Percentiles rank a stretch among this genome's conserved stretches.
Evolutionary conservation across 208 protist species (phyloP).

Genomic region (Acanthamoeba castellanii): DNA sequence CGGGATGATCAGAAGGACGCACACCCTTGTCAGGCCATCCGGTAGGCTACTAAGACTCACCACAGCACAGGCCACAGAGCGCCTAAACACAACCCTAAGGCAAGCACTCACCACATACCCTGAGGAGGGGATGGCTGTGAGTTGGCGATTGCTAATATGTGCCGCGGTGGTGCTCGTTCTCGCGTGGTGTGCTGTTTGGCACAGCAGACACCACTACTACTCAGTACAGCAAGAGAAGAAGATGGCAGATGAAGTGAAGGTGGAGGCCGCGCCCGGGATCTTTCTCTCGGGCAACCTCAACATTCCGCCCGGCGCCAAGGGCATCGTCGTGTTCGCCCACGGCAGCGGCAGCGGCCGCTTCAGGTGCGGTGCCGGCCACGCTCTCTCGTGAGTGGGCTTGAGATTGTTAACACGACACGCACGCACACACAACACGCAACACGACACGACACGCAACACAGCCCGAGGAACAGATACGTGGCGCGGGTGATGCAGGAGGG

Average conservation of each 20-base stretch:
- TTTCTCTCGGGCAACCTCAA: conserved; percentile 49
- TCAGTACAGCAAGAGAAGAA: conserved; percentile 5
- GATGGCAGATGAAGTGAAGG: conserved; percentile 52
- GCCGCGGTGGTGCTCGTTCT: not conserved
- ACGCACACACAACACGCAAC: not conserved
- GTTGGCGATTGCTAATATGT: too few relatives aligned
- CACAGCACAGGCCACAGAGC: too few relatives aligned
- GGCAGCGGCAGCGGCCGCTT: conserved; percentile 67
- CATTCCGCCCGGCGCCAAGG: conserved; percentile 18
- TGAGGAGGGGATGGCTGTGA: too few relatives aligned
- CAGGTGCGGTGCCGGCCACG: not conserved
- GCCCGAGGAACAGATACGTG: conserved; percentile 64
- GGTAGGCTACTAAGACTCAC: too few relatives aligned
- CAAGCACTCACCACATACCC: too few relatives aligned
- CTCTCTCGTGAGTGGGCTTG: not conserved
- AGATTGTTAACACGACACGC: not conserved
- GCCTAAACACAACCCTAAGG: too few relatives aligned
- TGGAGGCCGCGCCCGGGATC: not conserved
- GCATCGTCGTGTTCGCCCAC: conserved; percentile 75
- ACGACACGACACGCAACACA: not conserved
- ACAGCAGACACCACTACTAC: not conserved
- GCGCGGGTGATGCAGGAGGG: conserved; percentile 31
- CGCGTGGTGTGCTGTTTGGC: not conserved
- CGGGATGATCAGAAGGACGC: too few relatives aligned
- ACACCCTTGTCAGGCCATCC: too few relatives aligned